phyloP scores from a whole-genome alignment of 2,329 filamentous ascomycete species.

The Microcyclospora pomicola region DNA sequence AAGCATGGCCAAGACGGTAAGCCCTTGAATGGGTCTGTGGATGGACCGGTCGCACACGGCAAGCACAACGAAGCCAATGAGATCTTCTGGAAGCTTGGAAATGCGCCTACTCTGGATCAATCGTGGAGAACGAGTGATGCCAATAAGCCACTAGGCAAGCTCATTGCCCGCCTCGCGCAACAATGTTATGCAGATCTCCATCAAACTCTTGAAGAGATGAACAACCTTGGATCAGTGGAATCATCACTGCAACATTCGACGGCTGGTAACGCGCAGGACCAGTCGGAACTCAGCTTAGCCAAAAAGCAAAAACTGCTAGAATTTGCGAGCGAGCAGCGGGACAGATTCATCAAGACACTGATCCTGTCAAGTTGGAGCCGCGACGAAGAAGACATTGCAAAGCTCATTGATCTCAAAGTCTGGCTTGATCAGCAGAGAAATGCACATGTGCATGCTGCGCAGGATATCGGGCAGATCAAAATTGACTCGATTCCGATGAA shows the following conservation, averaged over 20 bases:
- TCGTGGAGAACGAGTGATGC: constrained; percentile 47
- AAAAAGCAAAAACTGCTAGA: constrained; percentile 66
- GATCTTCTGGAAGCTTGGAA: background rate
- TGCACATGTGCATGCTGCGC: constrained; percentile 11
- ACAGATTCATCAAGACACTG: constrained; percentile 83
- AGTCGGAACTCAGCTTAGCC: constrained; percentile 49
- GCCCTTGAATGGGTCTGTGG: constrained; percentile 4
- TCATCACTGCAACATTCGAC: constrained; percentile 40
- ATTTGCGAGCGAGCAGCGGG: constrained; percentile 66
- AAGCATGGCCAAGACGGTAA: constrained; percentile 1
- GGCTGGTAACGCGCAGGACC: constrained; percentile 36
- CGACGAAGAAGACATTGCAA: constrained; percentile 58
- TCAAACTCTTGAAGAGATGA: constrained; percentile 55
- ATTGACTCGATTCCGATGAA: constrained; percentile 57
- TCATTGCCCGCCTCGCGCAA: constrained; percentile 70
- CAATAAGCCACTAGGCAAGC: constrained; percentile 59
- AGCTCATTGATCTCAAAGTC: constrained; percentile 71
- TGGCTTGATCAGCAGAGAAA: constrained; percentile 46
- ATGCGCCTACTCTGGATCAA: constrained; percentile 47
- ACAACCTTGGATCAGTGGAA: constrained; percentile 38
- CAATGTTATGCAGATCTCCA: constrained; percentile 67
- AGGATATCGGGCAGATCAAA: constrained; percentile 44
- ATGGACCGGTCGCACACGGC: constrained; percentile 6
- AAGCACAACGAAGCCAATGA: constrained; percentile 3
- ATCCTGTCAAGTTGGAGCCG: constrained; percentile 85